Conservation (phyloP, 257 asterid genomes). For the Primulina tabacum region DNA sequence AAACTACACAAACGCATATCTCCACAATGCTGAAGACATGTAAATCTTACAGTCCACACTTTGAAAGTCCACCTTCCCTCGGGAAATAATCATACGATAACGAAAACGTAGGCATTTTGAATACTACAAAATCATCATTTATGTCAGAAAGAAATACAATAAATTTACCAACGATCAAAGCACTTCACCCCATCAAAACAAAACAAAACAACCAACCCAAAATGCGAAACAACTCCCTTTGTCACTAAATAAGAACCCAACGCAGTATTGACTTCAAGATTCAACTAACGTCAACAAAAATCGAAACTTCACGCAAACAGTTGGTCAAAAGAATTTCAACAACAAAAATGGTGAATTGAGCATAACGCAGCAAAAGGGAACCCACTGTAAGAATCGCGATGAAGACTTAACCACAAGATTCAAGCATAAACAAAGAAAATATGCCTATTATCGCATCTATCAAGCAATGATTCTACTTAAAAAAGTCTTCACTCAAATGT, state of each 20-base stretch:
- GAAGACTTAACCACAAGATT: too few species aligned
- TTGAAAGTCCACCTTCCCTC: background rate
- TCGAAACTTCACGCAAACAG: slow-evolving; percentile 17
- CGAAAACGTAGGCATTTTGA: background rate
- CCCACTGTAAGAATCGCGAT: too few species aligned
- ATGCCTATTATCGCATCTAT: too few species aligned
- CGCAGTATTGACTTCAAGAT: slow-evolving; percentile 21
- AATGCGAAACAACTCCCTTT: slow-evolving; percentile 4
- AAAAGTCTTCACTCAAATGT: too few species aligned
- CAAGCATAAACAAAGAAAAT: too few species aligned
- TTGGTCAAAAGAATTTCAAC: slow-evolving; percentile 6
- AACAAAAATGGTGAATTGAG: background rate
- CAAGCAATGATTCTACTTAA: too few species aligned
- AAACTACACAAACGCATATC: background rate
- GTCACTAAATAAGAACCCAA: slow-evolving; percentile 28
- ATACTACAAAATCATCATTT: background rate
- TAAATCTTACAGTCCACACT: background rate
- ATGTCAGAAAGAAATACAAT: background rate
- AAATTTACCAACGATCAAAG: background rate
- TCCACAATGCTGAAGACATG: background rate
- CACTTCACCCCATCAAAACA: slow-evolving; percentile 1
- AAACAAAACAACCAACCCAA: slow-evolving; percentile 5
- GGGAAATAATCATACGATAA: too few species aligned
- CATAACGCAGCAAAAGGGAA: too few species aligned
- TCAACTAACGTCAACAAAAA: slow-evolving; percentile 23